Conservation (phyloP, 805 yeast species). For the Komagataella kurtzmanii region DNA sequence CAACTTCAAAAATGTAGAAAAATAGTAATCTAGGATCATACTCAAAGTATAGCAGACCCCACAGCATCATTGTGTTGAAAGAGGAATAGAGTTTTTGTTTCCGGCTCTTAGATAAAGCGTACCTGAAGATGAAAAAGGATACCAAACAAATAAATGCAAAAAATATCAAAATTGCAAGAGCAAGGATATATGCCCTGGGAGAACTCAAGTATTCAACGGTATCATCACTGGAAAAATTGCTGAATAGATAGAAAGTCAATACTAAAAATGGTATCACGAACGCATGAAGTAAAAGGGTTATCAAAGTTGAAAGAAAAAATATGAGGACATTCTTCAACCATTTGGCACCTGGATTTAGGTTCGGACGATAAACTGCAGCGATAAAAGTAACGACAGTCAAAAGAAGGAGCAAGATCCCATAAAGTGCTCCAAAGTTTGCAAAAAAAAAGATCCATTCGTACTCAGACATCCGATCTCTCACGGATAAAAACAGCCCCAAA, state of each 20-base stretch:
- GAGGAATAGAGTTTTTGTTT: constrained; percentile 28
- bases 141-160: constrained; percentile 20
- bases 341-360: not conserved
- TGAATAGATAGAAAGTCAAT: constrained; percentile 16
- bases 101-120: constrained; percentile 11
- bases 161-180: constrained; percentile 8
- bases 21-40: constrained; percentile 27
- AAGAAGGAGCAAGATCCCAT: constrained; percentile 12
- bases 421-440: constrained; percentile 16
- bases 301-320: constrained; percentile 3
- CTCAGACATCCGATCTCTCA: not conserved
- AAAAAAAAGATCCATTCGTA: constrained; percentile 18
- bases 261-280: constrained; percentile 31
- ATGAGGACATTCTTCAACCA: not conserved
- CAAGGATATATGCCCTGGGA: constrained; percentile 2
- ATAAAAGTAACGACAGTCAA: constrained; percentile 4
- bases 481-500: not conserved
- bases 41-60: constrained; percentile 30
- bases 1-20: constrained; percentile 23
- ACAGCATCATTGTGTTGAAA: constrained; percentile 27
- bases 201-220: constrained; percentile 5
- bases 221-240: constrained; percentile 2
- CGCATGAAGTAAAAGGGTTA: constrained; percentile 16
- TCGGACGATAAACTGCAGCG: constrained; percentile 1
- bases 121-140: constrained; percentile 19